Evolutionary conservation across 768 basidiomycete genomes (phyloP).

Genomic region (Tulasnella sp.): DNA sequence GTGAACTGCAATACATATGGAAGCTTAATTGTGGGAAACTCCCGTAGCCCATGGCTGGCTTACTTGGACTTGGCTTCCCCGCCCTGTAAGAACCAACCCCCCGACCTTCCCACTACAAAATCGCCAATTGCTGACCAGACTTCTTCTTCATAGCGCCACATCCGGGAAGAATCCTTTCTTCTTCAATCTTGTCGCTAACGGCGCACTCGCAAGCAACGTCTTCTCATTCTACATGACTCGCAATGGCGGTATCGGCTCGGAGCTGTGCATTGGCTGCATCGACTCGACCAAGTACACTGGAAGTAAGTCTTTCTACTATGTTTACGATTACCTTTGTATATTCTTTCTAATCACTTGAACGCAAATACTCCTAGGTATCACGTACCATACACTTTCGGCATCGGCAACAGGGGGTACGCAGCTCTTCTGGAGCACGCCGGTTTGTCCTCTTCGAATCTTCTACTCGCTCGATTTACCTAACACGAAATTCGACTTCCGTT

Average conservation of each 20-base stretch:
- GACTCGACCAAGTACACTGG: constrained; percentile 2
- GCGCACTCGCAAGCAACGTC: not conserved
- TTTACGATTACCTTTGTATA: not conserved
- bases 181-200: constrained; percentile 1
- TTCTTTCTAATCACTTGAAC: not conserved
- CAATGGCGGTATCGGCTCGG: constrained; percentile 1
- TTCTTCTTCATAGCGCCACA: not conserved
- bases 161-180: not conserved
- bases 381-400: not conserved
- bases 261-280: constrained; percentile 2
- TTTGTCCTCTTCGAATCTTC: not conserved
- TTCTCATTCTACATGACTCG: constrained; percentile 10
- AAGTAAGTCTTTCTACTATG: not conserved
- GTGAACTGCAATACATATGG: not conserved
- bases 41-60: constrained; percentile 2
- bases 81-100: not conserved
- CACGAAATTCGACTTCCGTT: not conserved
- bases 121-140: not conserved
- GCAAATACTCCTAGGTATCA: not conserved
- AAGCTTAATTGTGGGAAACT: not conserved
- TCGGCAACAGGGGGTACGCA: not conserved
- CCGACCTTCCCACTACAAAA: not conserved
- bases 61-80: constrained; percentile 5
- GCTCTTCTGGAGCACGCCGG: constrained; percentile 4
- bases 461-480: not conserved